Conservation (phyloP, 163 green algal genomes). For the Scenedesmus sp. region DNA sequence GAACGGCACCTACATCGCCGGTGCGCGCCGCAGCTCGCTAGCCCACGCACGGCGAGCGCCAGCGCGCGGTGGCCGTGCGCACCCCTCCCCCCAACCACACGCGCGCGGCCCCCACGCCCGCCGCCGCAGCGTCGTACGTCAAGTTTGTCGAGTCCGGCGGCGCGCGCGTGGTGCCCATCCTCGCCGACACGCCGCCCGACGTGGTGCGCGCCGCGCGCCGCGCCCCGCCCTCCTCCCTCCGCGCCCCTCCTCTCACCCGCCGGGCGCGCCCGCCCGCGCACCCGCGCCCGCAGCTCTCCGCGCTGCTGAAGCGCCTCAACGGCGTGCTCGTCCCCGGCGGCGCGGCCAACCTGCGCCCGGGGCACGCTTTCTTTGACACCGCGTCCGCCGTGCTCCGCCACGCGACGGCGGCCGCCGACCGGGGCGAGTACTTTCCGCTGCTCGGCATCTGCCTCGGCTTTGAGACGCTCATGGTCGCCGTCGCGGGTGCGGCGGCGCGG, state of each 20-base stretch:
- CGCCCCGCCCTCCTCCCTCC: too few species aligned
- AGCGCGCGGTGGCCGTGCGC: too few species aligned
- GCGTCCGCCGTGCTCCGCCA: constrained; percentile 7
- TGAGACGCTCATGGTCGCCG: constrained; percentile 41
- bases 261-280: too few species aligned
- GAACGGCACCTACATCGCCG: constrained; percentile 32
- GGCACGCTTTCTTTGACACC: constrained; percentile 40
- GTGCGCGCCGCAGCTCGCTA: too few species aligned
- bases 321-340: constrained; percentile 40
- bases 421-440: constrained; percentile 21
- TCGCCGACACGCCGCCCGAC: constrained; percentile 39
- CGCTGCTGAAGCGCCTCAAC: constrained; percentile 28
- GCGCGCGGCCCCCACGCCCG: too few species aligned
- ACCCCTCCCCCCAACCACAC: too few species aligned
- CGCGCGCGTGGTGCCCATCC: constrained; percentile 43
- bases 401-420: constrained; percentile 15
- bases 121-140: constrained; percentile 35
- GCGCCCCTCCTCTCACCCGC: too few species aligned
- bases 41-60: too few species aligned
- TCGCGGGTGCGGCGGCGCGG: background rate
- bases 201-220: constrained; percentile 4
- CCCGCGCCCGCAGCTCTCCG: constrained; percentile 24
- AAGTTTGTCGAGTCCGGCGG: constrained; percentile 48
- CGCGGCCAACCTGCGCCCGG: constrained; percentile 36
- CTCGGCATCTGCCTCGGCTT: constrained; percentile 46